Conservation (phyloP, 768 basidiomycete species). For the Russula emetica region DNA sequence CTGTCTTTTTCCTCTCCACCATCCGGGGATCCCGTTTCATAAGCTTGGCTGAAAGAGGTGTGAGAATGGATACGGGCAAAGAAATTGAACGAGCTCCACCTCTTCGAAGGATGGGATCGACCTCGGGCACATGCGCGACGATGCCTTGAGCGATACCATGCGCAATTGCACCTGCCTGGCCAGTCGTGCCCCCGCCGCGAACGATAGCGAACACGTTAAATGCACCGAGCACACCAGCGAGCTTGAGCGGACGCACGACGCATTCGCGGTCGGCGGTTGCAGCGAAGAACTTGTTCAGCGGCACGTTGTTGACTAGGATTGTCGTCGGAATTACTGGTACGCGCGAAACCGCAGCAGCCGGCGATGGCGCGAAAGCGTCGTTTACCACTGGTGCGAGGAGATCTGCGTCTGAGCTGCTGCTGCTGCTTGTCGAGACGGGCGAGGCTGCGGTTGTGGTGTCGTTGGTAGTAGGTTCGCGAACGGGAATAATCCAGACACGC, state of each 20-base stretch:
- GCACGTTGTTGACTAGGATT: conserved; percentile 81
- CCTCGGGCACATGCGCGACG: conserved; percentile 62
- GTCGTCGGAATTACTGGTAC: conserved; percentile 49
- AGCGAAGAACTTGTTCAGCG: conserved; percentile 75
- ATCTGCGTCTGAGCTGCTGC: neutral
- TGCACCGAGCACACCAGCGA: conserved; percentile 78
- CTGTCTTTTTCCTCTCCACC: conserved; percentile 98
- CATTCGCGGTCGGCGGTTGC: conserved; percentile 72
- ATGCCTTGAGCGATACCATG: conserved; percentile 74
- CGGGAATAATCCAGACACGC: conserved; percentile 88
- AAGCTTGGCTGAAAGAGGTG: conserved; percentile 61
- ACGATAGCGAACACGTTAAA: conserved; percentile 63
- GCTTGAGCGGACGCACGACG: conserved; percentile 75
- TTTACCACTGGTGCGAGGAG: conserved; percentile 12
- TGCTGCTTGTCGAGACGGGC: neutral
- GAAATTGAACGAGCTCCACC: conserved; percentile 44
- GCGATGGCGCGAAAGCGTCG: conserved; percentile 22
- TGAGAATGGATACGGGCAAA: neutral
- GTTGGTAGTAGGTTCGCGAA: conserved; percentile 32
- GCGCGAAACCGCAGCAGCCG: conserved; percentile 13
- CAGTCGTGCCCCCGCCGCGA: conserved; percentile 85
- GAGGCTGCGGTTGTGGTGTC: neutral
- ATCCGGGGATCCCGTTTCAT: conserved; percentile 90
- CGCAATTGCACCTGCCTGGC: conserved; percentile 85
- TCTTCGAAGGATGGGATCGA: conserved; percentile 62